Percentiles rank a stretch among this genome's conserved stretches.
Evolutionary conservation across 805 yeast species (phyloP).

Genomic region (Lipomyces japonicus): DNA sequence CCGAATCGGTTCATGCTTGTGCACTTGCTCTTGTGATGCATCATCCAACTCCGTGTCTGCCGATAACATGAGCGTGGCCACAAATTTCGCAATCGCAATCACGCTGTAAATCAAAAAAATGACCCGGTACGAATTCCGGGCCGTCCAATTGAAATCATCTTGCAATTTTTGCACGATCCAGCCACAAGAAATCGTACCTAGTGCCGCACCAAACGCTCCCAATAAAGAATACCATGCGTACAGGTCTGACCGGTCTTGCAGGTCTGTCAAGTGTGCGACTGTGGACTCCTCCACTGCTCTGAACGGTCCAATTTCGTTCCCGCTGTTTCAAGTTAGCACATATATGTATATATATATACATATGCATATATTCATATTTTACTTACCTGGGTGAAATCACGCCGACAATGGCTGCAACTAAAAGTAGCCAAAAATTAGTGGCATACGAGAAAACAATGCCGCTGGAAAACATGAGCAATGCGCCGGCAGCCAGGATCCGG

Average conservation of each 20-base stretch:
- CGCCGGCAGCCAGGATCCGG: conserved; percentile 41
- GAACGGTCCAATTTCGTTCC: conserved; percentile 58
- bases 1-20: too few relatives aligned
- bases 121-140: conserved; percentile 10
- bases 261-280: conserved; percentile 46
- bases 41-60: conserved; percentile 49
- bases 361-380: not conserved
- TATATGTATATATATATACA: not conserved
- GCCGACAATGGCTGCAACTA: conserved; percentile 45
- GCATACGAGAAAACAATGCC: conserved; percentile 42
- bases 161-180: conserved; percentile 61
- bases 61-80: conserved; percentile 50
- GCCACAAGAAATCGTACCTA: conserved; percentile 70
- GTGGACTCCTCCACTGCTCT: conserved; percentile 54
- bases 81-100: conserved; percentile 43
- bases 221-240: conserved; percentile 56
- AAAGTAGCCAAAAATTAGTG: conserved; percentile 39
- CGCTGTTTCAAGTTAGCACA: conserved; percentile 34
- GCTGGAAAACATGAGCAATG: conserved; percentile 44
- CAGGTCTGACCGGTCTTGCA: conserved; percentile 48
- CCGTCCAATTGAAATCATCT: conserved; percentile 15
- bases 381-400: conserved; percentile 46
- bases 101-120: conserved; percentile 27
- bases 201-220: conserved; percentile 58
- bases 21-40: not conserved